phyloP scores from a whole-genome alignment of 768 basidiomycete species.

The Pisolithus microcarpus region DNA sequence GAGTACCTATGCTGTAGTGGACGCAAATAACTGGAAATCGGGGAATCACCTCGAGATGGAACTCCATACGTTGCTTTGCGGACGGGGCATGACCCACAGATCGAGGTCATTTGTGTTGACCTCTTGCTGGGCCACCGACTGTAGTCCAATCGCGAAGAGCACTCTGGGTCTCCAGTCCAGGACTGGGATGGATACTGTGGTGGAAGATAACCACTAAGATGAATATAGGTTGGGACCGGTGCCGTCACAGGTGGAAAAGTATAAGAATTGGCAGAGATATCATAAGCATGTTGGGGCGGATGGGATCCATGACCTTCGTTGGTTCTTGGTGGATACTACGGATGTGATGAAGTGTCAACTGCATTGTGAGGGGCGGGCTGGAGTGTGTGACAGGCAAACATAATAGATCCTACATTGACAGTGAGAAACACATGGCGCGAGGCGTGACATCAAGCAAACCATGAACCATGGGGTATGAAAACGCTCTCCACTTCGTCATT shows the following conservation, averaged over 20 bases:
- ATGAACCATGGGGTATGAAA: slow-evolving; percentile 82
- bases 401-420: slow-evolving; percentile 25
- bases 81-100: slow-evolving; percentile 21
- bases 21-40: slow-evolving; percentile 21
- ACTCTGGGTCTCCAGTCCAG: slow-evolving; percentile 23
- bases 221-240: slow-evolving; percentile 21
- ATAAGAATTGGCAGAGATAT: slow-evolving; percentile 21
- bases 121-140: slow-evolving; percentile 24
- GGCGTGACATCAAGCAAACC: slow-evolving; percentile 30
- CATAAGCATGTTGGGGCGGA: slow-evolving; percentile 23
- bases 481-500: slow-evolving; percentile 74
- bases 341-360: slow-evolving; percentile 12
- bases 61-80: slow-evolving; percentile 23
- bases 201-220: slow-evolving; percentile 18
- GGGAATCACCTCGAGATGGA: slow-evolving; percentile 26
- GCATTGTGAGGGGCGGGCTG: slow-evolving; percentile 18
- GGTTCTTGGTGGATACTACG: slow-evolving; percentile 18
- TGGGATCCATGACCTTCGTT: slow-evolving; percentile 21
- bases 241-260: slow-evolving; percentile 26
- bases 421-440: slow-evolving; percentile 26
- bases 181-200: slow-evolving; percentile 21
- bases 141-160: slow-evolving; percentile 24
- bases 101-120: slow-evolving; percentile 19
- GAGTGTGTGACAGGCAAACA: slow-evolving; percentile 35
- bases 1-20: slow-evolving; percentile 31